These are phyloP conservation scores for Selaginella moellendorffii DNA, from an alignment of 75 land plant genomes.

Conservation along the genomic window DNA sequence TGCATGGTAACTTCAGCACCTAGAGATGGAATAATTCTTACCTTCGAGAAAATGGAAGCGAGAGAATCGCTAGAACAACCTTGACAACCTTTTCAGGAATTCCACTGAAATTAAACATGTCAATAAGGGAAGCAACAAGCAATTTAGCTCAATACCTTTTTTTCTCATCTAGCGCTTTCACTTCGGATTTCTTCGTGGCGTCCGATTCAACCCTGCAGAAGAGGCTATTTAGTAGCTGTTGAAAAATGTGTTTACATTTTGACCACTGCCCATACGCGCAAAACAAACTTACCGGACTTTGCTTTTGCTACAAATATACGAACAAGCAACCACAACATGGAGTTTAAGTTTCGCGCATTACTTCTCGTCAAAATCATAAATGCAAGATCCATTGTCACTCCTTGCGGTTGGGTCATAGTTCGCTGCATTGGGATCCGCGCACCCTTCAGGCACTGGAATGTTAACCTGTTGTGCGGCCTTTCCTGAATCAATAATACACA, in stretches of 20 bases:
- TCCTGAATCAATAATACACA: no score
- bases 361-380: constrained; percentile 2
- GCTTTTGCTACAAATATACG: not conserved
- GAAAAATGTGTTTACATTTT: no score
- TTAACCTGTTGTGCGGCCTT: constrained; percentile 70
- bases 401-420: constrained; percentile 14
- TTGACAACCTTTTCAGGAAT: not conserved
- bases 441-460: constrained; percentile 71
- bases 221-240: no score
- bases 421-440: constrained; percentile 55
- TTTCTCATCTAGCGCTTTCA: no score
- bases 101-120: not conserved
- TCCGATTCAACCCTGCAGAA: no score
- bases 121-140: no score
- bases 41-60: not conserved
- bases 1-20: not conserved
- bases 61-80: not conserved
- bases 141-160: no score
- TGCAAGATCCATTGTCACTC: constrained; percentile 4
- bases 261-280: not conserved
- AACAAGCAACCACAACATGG: not conserved
- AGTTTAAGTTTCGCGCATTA: constrained; percentile 7
- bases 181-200: no score
- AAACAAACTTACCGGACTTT: not conserved
- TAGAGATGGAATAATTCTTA: not conserved